These are phyloP conservation scores for Suillus variegatus DNA, from an alignment of 768 basidiomycete species.

Conservation along the genomic window DNA sequence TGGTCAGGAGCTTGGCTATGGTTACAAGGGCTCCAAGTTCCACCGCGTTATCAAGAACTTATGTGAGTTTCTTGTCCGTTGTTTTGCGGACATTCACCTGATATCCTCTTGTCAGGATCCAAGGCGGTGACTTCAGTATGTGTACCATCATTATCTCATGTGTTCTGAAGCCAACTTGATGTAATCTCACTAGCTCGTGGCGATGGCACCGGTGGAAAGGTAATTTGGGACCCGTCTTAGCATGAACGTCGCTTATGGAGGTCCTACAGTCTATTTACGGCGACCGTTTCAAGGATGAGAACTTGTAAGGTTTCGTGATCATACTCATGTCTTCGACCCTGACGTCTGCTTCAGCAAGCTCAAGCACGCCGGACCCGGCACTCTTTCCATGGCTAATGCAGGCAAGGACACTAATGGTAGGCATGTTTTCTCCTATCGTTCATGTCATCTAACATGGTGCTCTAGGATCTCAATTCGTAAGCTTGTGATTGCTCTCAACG, in stretches of 20 bases:
- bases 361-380: slow-evolving; percentile 85
- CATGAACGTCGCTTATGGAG: slow-evolving; percentile 6
- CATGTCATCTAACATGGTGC: slow-evolving; percentile 14
- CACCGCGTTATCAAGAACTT: slow-evolving; percentile 95
- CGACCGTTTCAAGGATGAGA: slow-evolving; percentile 90
- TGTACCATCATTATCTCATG: slow-evolving; percentile 21
- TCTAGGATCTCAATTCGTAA: slow-evolving; percentile 83
- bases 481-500: slow-evolving; percentile 20
- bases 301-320: slow-evolving; percentile 64
- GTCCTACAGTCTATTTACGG: slow-evolving; percentile 80
- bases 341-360: slow-evolving; percentile 71
- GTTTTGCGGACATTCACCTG: neutral
- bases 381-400: slow-evolving; percentile 94
- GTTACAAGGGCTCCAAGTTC: slow-evolving; percentile 96
- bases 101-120: slow-evolving; percentile 61
- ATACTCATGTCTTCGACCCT: neutral
- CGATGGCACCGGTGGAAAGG: slow-evolving; percentile 92
- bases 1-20: slow-evolving; percentile 68
- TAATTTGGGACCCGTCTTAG: slow-evolving; percentile 26
- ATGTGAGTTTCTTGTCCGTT: slow-evolving; percentile 52
- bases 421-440: slow-evolving; percentile 10
- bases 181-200: slow-evolving; percentile 58
- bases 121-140: slow-evolving; percentile 97
- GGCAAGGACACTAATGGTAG: slow-evolving; percentile 90
- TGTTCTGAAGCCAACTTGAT: slow-evolving; percentile 18